Evolutionary conservation across 495 filamentous ascomycete species (phyloP), one percentile per base, ranked within the genome.

Genomic region (Xylaria nigripes): DNA sequence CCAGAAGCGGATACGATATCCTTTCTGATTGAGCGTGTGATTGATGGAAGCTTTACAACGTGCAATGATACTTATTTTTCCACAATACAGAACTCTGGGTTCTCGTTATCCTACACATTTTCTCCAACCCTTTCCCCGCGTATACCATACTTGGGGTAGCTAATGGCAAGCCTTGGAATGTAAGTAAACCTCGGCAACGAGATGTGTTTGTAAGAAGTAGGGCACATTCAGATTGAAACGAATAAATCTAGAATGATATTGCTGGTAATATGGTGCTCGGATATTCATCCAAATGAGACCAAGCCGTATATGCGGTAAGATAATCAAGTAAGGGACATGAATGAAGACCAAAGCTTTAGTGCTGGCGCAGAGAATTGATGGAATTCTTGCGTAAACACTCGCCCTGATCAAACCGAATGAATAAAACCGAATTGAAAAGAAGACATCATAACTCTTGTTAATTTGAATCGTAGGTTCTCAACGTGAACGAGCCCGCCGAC

Each of bases 1-100:
- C 16, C 13, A 36, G 7, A 19, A 38, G 29, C 9, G 7, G 29
- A n/a, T 15, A 6, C 19, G n/a, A 24, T 19, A 12, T 21, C 32
- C 12, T 2, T 16, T 5, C 30, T 6, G 36, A 10, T 18, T 15
- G 6, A 3, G 18, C 16, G n/a, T 42, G 27, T 54, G 55, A 61
- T 45, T 54, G 51, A 45, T 38, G 46, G 50, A 61, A 54, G 36
- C 53, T 56, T 29, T 48, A 29, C 6, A 18, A 21, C 23, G 13
- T 34, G 53, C 21, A 19, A 12, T 10, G 16, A 1, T 21, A 19
- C n/a, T 15, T 12, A 50, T n/a, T 55, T 40, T 22, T 55, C 53
- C 53, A 38, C 16, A 25, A 44, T 50, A 36, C 21, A 16, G 36
- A 19, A 18, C 21, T 12, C 21, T 10, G 4, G 12, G 2, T 25